Evolutionary conservation across 2,329 filamentous ascomycete genomes (phyloP).

Genomic region (Taxawa tesnikishii): DNA sequence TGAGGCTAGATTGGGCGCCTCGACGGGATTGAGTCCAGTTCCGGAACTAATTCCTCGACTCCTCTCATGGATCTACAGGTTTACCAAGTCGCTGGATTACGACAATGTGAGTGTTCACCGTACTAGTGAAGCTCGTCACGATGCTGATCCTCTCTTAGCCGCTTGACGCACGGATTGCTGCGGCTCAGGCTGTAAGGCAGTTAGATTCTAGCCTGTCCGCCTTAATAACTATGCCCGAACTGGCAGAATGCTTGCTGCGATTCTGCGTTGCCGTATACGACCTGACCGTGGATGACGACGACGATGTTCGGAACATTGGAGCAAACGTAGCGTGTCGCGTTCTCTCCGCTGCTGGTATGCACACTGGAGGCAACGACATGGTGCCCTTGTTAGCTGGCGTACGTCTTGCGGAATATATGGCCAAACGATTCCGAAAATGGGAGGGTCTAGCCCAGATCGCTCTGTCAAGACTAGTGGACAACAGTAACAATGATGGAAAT

Average conservation of each 20-base stretch:
- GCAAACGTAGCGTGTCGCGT: conserved; percentile 38
- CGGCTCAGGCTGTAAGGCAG: conserved; percentile 12
- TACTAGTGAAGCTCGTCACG: too few species aligned
- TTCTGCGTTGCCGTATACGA: conserved; percentile 60
- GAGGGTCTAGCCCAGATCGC: neutral
- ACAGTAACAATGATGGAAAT: conserved; percentile 2
- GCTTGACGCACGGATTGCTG: conserved; percentile 16
- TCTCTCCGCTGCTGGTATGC: conserved; percentile 19
- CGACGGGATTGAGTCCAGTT: too few species aligned
- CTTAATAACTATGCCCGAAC: neutral
- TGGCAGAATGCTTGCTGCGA: conserved; percentile 29
- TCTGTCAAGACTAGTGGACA: conserved; percentile 4
- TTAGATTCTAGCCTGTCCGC: conserved; percentile 4
- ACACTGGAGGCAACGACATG: conserved; percentile 15
- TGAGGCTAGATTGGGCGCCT: neutral
- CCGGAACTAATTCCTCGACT: too few species aligned
- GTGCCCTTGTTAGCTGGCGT: conserved; percentile 38
- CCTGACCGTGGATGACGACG: conserved; percentile 77
- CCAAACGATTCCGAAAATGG: conserved; percentile 4
- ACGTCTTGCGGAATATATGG: conserved; percentile 21
- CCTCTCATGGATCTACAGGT: neutral
- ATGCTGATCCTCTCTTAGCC: conserved; percentile 8
- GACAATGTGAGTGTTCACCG: conserved; percentile 2
- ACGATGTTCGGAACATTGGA: conserved; percentile 64
- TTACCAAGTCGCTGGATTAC: conserved; percentile 11